Base-by-base conservation (phyloP, 1,139 yeast species). In the Pichia sp. region DNA sequence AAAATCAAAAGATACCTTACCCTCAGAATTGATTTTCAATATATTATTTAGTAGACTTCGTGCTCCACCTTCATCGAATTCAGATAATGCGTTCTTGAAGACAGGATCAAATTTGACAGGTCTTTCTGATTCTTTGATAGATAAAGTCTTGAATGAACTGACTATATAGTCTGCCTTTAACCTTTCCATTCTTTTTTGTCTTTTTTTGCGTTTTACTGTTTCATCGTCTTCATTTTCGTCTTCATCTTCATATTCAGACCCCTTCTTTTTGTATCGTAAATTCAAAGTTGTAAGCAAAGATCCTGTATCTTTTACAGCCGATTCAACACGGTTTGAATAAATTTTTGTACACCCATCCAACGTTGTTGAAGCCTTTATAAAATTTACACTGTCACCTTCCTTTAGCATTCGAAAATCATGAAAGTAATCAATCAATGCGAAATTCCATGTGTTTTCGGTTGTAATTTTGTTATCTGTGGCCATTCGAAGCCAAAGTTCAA, bases 221-320 rank as follows among this genome's bases (percentile, higher is more conserved):
- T 53, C 58, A 4, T 48, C 57, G 5, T 47, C 55, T 4, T 37
- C 52, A 17, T 49, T 35, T n/a, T 49, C 52, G 12, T 52, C 52
- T 21, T 54, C 53, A 15, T 53, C 58, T 4, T 48, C 53, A 19
- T 51, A 50, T 38, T 50, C 39, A 38, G 5, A 15, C 34, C 14
- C 7, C 43, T 48, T 40, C 61, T 59, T 19, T 74, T 69, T 36
- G 15, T 39, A 34, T 15, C 26, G 24, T 1, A 42, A 34, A 36
- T 43, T 43, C 42, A 79, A 64, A 4, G 96, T 96, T 58, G 91
- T 84, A 34, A 89, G 64, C 44, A 89, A 66, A 53, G 80, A 79
- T 4, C 95, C 95, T 0, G 96, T 86, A 54, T 89, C 97, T 1
- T 84, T 80, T 2, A 91, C 95, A 0, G 86, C 95, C 0, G 95